Percentiles rank a stretch among this genome's conserved stretches.
Conservation (phyloP, 768 basidiomycete species). For the Tylopilus subfusipes region DNA sequence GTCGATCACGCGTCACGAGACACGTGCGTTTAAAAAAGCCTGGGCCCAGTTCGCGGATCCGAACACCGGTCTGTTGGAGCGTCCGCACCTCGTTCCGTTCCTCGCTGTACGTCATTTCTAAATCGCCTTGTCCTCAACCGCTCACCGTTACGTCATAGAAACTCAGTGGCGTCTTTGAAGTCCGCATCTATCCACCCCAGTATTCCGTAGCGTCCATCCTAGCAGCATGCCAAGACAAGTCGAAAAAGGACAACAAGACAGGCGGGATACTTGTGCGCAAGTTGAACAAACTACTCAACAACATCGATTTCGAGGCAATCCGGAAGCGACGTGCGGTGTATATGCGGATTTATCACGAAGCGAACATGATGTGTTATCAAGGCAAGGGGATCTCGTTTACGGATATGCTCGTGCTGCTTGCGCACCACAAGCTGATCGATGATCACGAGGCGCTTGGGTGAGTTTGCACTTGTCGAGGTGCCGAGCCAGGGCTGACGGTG, state of each 20-base stretch:
- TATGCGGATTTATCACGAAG: conserved; percentile 83
- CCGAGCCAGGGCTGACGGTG: not conserved
- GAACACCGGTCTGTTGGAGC: conserved; percentile 75
- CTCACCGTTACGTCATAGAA: conserved; percentile 43
- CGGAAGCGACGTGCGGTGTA: conserved; percentile 67
- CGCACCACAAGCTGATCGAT: conserved; percentile 89
- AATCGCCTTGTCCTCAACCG: not conserved
- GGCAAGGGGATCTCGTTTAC: conserved; percentile 87
- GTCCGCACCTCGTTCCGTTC: conserved; percentile 69
- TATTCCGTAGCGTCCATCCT: conserved; percentile 60
- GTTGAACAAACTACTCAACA: conserved; percentile 53
- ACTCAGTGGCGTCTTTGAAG: conserved; percentile 84
- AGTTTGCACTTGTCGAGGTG: not conserved
- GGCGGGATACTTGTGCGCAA: conserved; percentile 61
- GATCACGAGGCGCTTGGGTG: conserved; percentile 87
- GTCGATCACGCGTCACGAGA: conserved; percentile 83
- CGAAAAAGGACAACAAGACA: conserved; percentile 34
- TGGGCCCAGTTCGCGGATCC: conserved; percentile 85
- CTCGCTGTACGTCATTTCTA: conserved; percentile 58
- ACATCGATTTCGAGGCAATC: conserved; percentile 63
- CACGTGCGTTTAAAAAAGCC: conserved; percentile 90
- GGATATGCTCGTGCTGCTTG: conserved; percentile 80
- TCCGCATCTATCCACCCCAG: conserved; percentile 75
- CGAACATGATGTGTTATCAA: conserved; percentile 64
- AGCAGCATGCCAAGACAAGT: conserved; percentile 42